These are phyloP conservation scores for Euclidium syriacum DNA, from an alignment of 345 rosid species.

Conservation along the genomic window DNA sequence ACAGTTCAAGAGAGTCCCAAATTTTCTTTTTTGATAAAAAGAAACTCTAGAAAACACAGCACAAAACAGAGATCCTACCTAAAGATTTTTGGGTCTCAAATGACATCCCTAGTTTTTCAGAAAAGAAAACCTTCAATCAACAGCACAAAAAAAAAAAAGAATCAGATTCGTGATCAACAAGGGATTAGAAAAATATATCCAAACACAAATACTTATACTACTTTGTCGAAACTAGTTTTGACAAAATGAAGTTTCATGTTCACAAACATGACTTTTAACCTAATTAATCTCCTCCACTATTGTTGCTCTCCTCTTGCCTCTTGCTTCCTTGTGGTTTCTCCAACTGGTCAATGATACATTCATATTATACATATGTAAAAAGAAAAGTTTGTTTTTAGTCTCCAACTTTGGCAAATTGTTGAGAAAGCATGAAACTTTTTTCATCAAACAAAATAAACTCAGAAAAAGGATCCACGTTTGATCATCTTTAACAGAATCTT, in stretches of 20 bases:
- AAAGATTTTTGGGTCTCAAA: no score
- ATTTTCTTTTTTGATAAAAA: no score
- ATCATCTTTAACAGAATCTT: no score
- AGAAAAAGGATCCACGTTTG: no score
- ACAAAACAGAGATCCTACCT: no score
- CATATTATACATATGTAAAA: neutral
- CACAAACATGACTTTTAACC: neutral
- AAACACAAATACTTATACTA: neutral
- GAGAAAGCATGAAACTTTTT: neutral
- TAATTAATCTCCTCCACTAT: neutral
- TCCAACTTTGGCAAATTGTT: neutral
- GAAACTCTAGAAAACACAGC: no score
- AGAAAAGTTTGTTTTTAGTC: neutral
- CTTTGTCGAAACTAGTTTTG: neutral
- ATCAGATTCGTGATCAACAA: neutral
- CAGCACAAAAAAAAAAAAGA: neutral
- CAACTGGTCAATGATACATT: neutral
- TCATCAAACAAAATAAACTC: no score
- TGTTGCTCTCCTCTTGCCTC: neutral
- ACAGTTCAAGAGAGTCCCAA: no score
- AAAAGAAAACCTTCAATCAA: neutral
- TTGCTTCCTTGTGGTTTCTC: neutral
- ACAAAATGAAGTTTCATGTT: neutral
- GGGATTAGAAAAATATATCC: neutral
- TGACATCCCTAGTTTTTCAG: no score